These are phyloP conservation scores for Cucumis hystrix DNA, from an alignment of 306 rosid species.

Conservation along the genomic window DNA sequence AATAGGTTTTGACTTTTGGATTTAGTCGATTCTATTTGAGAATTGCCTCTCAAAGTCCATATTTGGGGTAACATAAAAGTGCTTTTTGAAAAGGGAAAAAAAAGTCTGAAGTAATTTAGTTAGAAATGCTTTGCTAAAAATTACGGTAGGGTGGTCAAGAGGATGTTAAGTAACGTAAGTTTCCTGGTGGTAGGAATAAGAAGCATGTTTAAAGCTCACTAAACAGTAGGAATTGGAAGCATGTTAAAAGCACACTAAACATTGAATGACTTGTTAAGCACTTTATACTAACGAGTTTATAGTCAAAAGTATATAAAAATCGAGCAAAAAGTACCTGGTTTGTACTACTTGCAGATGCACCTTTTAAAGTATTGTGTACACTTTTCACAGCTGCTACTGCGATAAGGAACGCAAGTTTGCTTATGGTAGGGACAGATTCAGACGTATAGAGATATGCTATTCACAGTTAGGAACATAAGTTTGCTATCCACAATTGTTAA, in stretches of 20 bases:
- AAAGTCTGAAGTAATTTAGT: background rate
- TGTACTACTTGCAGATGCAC: background rate
- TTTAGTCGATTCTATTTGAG: background rate
- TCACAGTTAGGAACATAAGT: background rate
- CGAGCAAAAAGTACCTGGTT: background rate
- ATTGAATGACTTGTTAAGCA: too few species aligned
- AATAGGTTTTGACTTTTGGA: background rate
- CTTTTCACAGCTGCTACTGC: constrained; percentile 3
- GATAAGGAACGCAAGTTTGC: background rate
- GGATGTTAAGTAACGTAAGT: too few species aligned
- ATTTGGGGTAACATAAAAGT: background rate
- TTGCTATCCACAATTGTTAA: background rate
- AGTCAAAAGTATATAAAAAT: background rate
- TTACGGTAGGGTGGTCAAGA: background rate
- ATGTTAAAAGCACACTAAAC: too few species aligned
- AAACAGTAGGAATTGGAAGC: too few species aligned
- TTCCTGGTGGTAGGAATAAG: too few species aligned
- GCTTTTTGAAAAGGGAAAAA: background rate
- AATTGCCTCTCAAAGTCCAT: background rate
- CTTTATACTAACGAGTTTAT: background rate
- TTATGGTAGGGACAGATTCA: background rate
- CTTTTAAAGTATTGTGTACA: background rate
- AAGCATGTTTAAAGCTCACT: background rate
- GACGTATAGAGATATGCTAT: background rate
- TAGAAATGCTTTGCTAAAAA: background rate